Evolutionary conservation across 2,329 filamentous ascomycete genomes (phyloP).

Genomic region (Arthrobotrys entomopaga): DNA sequence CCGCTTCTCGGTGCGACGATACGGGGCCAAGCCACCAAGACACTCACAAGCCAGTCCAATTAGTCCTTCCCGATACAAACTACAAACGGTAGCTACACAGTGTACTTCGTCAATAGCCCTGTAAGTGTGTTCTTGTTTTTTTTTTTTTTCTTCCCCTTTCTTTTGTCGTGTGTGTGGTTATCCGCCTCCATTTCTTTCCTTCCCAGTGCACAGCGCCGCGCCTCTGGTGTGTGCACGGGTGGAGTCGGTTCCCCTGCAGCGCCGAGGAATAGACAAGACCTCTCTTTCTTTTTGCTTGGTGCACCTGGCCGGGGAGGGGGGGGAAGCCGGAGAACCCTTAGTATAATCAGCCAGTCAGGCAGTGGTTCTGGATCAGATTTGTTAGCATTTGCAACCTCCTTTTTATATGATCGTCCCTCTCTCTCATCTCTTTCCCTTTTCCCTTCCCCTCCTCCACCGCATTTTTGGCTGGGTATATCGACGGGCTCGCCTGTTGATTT

Average conservation of each 20-base stretch:
- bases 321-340: background rate
- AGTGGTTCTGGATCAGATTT: too few species aligned
- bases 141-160: background rate
- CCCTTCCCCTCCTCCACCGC: slow-evolving; percentile 33
- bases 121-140: slow-evolving; percentile 24
- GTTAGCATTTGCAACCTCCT: slow-evolving; percentile 9
- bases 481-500: slow-evolving; percentile 37
- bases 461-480: slow-evolving; percentile 31
- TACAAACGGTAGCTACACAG: too few species aligned
- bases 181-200: background rate
- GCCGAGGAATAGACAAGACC: slow-evolving; percentile 7
- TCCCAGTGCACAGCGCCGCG: background rate
- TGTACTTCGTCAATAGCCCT: slow-evolving; percentile 23
- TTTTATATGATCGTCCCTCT: slow-evolving; percentile 52
- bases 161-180: slow-evolving; percentile 9
- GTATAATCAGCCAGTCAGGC: too few species aligned
- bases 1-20: slow-evolving; percentile 14
- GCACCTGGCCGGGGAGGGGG: background rate
- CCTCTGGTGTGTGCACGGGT: background rate
- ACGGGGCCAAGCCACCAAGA: slow-evolving; percentile 21
- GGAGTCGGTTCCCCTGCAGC: background rate
- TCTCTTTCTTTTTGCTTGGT: too few species aligned
- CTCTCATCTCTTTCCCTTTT: slow-evolving; percentile 33
- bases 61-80: slow-evolving; percentile 34
- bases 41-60: background rate